Evolutionary conservation across 306 rosid species (phyloP).

Genomic region (Crotalaria pallida): DNA sequence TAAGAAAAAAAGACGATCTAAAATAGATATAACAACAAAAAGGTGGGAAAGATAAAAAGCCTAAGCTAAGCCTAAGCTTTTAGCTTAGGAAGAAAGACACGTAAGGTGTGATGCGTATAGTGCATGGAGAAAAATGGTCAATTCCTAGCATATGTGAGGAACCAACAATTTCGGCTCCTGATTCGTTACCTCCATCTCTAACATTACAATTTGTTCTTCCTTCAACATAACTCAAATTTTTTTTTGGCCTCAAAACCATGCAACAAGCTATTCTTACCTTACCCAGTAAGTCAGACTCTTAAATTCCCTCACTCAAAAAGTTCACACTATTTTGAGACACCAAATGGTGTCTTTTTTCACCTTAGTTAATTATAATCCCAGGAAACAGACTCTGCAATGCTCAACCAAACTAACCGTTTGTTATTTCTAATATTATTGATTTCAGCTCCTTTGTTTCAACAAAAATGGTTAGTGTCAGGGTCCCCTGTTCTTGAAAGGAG

Average conservation of each 20-base stretch:
- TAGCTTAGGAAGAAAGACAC: constrained; percentile 31
- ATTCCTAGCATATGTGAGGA: constrained; percentile 24
- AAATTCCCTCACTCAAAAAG: constrained; percentile 21
- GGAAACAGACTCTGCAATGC: constrained; percentile 31
- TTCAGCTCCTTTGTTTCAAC: constrained; percentile 28
- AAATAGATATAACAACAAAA: not conserved
- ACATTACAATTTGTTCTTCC: constrained; percentile 31
- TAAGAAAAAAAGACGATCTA: not conserved
- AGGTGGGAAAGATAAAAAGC: not conserved
- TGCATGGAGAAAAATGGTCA: constrained; percentile 22
- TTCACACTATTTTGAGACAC: constrained; percentile 22
- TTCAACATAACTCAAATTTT: constrained; percentile 25
- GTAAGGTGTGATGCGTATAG: not conserved
- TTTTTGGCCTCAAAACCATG: constrained; percentile 36
- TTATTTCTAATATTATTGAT: constrained; percentile 31
- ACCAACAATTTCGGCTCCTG: constrained; percentile 47
- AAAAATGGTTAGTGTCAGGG: constrained; percentile 28
- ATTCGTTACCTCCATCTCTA: constrained; percentile 66
- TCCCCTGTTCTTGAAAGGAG: constrained; percentile 33
- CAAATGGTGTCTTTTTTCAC: constrained; percentile 26
- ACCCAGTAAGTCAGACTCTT: constrained; percentile 37
- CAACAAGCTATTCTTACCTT: constrained; percentile 73
- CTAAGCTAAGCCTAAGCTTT: constrained; percentile 13
- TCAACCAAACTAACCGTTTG: constrained; percentile 22
- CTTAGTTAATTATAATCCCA: constrained; percentile 2